A percentile compares a stretch with the other conserved stretches of the same genome.
phyloP scores from a whole-genome alignment of 208 protist species.

The Porcisia hertigi region DNA sequence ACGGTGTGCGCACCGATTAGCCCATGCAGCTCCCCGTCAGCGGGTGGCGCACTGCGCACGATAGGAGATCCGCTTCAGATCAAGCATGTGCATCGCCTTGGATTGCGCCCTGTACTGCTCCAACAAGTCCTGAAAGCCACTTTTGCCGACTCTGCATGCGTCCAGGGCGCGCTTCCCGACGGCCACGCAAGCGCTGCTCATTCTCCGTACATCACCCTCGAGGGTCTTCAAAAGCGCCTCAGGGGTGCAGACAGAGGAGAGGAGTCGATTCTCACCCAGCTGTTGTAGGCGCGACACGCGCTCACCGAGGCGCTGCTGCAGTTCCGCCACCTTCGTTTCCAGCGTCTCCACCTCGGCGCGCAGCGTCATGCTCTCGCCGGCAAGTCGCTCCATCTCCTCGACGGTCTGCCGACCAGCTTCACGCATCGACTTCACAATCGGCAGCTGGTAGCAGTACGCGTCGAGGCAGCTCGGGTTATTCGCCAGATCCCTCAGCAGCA shows the following conservation, averaged over 20 bases:
- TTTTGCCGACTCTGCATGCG: slow-evolving; percentile 41
- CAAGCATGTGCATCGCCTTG: slow-evolving; percentile 67
- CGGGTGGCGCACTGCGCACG: slow-evolving; percentile 30
- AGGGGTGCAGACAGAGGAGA: slow-evolving; percentile 60
- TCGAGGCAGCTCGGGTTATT: slow-evolving; percentile 83
- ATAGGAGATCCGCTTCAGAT: slow-evolving; percentile 65
- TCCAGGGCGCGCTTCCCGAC: slow-evolving; percentile 42
- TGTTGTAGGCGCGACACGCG: slow-evolving; percentile 58
- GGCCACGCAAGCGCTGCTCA: slow-evolving; percentile 38
- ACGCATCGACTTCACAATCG: slow-evolving; percentile 80
- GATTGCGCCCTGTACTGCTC: slow-evolving; percentile 57
- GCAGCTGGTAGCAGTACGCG: slow-evolving; percentile 85
- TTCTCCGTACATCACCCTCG: slow-evolving; percentile 51
- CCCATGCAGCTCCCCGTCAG: not conserved
- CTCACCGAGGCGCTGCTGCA: slow-evolving; percentile 52
- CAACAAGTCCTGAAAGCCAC: slow-evolving; percentile 55
- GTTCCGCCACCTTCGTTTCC: slow-evolving; percentile 42
- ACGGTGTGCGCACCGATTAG: not conserved
- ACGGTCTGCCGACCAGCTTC: slow-evolving; percentile 55
- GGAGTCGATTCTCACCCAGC: slow-evolving; percentile 37
- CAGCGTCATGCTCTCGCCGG: slow-evolving; percentile 53
- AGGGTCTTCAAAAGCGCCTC: slow-evolving; percentile 71
- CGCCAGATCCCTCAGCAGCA: slow-evolving; percentile 64
- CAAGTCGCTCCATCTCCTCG: slow-evolving; percentile 61
- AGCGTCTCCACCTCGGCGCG: slow-evolving; percentile 52